Base-by-base conservation (phyloP, 2,329 filamentous ascomycete genomes). In the Cordyceps farinosa region DNA sequence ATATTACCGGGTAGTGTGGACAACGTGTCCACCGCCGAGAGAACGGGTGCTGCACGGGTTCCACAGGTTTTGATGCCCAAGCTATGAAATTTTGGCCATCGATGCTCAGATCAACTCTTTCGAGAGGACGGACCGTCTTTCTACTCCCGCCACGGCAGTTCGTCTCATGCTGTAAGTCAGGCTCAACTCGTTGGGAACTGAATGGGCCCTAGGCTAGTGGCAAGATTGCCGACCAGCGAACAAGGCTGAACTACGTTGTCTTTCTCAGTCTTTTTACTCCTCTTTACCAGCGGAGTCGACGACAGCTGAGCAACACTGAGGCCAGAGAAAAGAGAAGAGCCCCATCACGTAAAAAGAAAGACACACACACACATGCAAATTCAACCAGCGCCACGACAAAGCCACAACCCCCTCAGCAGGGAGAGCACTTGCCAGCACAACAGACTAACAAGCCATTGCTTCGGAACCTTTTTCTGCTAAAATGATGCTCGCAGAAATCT, bases 1-100 rank as follows among this genome's bases (percentile, higher is more conserved):
- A 53, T 48, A 58, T 48, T 40, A 50, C 30, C 44, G 55, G 52
- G 44, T 48, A 17, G 32, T 48, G 55, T 40, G 55, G 55, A 22
- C 55, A 48, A 17, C 36, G 27, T 58, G 44, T 29, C 32, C 55
- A 58, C 44, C 32, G 13, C 55, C 32, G 5, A 47, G 17, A 58
- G 42, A 15, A 58, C 53, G 3, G n/a, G 6, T 36, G 38, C 40
- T n/a, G 44, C 54, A n/a, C 9, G n/a, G 44, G 32, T 17, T 27
- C 44, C 55, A 40, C 44, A 15, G 17, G 13, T 11, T 58, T 50
- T 11, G 44, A 58, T 58, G 13, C 44, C 44, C 34, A 58, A 48
- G 48, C 22, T 48, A 17, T n/a, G n/a, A 32, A 38, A 40, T n/a
- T 13, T 38, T 10, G 30, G n/a, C 38, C 10, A n/a, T 48, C 17